These are phyloP conservation scores for Prunus yedoensis DNA, from an alignment of 331 rosid genomes.

Conservation along the genomic window DNA sequence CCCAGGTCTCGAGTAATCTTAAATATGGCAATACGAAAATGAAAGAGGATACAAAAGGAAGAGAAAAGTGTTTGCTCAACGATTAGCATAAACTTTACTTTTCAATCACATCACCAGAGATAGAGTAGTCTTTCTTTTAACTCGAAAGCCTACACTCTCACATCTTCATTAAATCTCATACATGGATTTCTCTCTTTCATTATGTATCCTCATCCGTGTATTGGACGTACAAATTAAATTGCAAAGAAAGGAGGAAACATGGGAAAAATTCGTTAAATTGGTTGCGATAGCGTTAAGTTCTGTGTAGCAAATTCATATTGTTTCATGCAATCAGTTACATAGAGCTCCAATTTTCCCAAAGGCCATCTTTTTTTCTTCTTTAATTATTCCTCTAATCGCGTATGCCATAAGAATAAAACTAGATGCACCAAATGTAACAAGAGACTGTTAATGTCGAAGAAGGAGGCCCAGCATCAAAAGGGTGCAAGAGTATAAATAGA, in stretches of 20 bases:
- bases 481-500: background rate
- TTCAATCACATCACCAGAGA: conserved; percentile 6
- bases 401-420: too few relatives aligned
- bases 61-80: background rate
- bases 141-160: conserved; percentile 8
- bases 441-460: background rate
- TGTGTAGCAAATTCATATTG: background rate
- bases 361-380: too few relatives aligned
- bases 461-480: background rate
- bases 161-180: conserved; percentile 7
- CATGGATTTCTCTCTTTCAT: conserved; percentile 6
- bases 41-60: background rate
- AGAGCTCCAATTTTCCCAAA: too few relatives aligned
- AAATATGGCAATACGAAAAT: background rate
- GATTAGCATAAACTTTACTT: background rate
- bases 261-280: background rate
- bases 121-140: background rate
- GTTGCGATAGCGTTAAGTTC: background rate
- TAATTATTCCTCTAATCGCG: too few relatives aligned
- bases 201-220: background rate
- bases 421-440: background rate
- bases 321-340: background rate
- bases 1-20: too few relatives aligned
- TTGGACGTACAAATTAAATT: conserved; percentile 6
- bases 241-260: background rate